Percentiles rank a stretch among this genome's conserved stretches.
Evolutionary conservation across 768 basidiomycete species (phyloP).

Genomic region (Rhizopogon vinicolor): DNA sequence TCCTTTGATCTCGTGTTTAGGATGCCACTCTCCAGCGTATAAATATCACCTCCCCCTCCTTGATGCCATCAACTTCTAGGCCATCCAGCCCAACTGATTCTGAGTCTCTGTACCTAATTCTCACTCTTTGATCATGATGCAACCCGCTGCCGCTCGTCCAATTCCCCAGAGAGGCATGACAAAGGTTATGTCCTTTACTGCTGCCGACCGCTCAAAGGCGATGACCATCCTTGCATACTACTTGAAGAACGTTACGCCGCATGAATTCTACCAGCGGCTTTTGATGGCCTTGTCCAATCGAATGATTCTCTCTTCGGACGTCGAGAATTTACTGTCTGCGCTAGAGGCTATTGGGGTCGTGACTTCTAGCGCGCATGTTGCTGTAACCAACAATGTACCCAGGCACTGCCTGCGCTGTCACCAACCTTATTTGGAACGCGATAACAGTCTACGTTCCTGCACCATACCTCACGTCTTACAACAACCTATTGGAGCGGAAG

Average conservation of each 20-base stretch:
- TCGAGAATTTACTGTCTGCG: constrained; percentile 10
- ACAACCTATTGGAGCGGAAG: background rate
- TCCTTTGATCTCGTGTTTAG: background rate
- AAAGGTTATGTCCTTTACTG: constrained; percentile 3
- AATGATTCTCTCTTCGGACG: constrained; percentile 4
- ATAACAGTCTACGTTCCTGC: constrained; percentile 15
- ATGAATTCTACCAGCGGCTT: constrained; percentile 11
- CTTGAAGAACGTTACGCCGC: constrained; percentile 11
- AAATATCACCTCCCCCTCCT: background rate
- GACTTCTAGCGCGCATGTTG: constrained; percentile 1
- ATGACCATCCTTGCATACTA: constrained; percentile 11
- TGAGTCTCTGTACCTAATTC: constrained; percentile 3
- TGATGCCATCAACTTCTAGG: constrained; percentile 6
- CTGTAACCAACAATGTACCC: constrained; percentile 1
- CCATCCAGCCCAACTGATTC: constrained; percentile 12
- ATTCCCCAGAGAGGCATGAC: constrained; percentile 1
- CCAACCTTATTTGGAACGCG: constrained; percentile 13
- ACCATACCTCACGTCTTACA: constrained; percentile 1
- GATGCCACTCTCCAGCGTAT: background rate
- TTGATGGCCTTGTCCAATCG: background rate
- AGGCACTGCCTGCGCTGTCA: constrained; percentile 23
- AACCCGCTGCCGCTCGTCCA: constrained; percentile 22
- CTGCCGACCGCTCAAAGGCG: constrained; percentile 6
- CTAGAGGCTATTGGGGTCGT: constrained; percentile 12
- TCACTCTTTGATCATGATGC: constrained; percentile 4